Evolutionary conservation across 2,329 filamentous ascomycete species (phyloP).

Genomic region (Penicillium corylophilum): DNA sequence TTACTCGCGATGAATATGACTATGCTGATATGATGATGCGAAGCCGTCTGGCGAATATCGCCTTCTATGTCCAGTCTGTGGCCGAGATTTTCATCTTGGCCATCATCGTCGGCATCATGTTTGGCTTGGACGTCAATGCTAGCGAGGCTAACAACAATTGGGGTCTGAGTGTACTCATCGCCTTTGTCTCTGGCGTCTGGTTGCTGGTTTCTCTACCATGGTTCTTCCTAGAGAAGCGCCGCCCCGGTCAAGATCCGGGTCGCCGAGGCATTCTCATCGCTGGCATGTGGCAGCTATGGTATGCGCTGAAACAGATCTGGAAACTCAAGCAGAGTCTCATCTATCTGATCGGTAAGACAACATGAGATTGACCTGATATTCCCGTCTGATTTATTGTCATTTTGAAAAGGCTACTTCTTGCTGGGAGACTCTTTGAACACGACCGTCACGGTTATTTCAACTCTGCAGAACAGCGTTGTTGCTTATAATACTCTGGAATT

Average conservation of each 20-base stretch:
- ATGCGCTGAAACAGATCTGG: conserved; percentile 61
- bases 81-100: conserved; percentile 63
- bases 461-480: conserved; percentile 64
- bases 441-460: conserved; percentile 66
- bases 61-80: conserved; percentile 64
- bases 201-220: conserved; percentile 63
- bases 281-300: conserved; percentile 61
- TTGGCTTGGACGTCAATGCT: conserved; percentile 59
- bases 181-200: conserved; percentile 65
- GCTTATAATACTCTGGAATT: conserved; percentile 64
- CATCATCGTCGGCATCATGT: conserved; percentile 64
- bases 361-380: background rate
- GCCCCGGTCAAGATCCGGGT: conserved; percentile 57
- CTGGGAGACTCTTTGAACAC: conserved; percentile 69
- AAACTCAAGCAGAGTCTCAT: conserved; percentile 64
- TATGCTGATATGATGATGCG: conserved; percentile 61
- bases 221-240: conserved; percentile 64
- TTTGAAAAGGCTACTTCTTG: conserved; percentile 57
- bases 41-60: conserved; percentile 62
- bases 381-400: background rate
- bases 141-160: conserved; percentile 63
- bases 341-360: conserved; percentile 57
- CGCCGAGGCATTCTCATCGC: conserved; percentile 53
- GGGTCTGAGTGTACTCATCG: conserved; percentile 64
- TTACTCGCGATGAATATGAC: conserved; percentile 61